A percentile compares a stretch with the other conserved stretches of the same genome.
Evolutionary conservation across 2,329 filamentous ascomycete species (phyloP).

Genomic region (Trichoderma brevicompactum): DNA sequence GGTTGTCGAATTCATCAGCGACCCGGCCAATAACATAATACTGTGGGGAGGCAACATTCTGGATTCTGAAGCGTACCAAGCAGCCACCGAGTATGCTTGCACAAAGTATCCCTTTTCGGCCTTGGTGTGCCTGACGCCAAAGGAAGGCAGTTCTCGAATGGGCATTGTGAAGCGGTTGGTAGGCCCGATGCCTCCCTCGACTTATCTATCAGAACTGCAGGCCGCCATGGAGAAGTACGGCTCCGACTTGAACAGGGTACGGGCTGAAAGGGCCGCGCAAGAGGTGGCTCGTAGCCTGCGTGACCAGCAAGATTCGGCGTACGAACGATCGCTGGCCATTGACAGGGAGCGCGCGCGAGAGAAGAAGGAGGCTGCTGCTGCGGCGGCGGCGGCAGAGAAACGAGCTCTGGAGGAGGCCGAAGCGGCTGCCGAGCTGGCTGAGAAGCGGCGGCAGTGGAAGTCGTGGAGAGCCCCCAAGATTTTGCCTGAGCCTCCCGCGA

Average conservation of each 20-base stretch:
- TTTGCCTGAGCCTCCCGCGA: conserved; percentile 66
- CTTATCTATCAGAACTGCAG: conserved; percentile 77
- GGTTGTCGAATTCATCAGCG: conserved; percentile 73
- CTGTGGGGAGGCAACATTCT: conserved; percentile 93
- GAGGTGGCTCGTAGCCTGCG: conserved; percentile 79
- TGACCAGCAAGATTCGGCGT: conserved; percentile 90
- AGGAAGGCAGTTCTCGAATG: conserved; percentile 84
- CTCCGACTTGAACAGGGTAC: conserved; percentile 73
- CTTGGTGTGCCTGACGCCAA: conserved; percentile 84
- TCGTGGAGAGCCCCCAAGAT: conserved; percentile 75
- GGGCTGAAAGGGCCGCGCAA: conserved; percentile 78
- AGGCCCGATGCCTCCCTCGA: conserved; percentile 69
- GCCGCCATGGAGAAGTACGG: conserved; percentile 74
- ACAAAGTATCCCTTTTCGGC: conserved; percentile 93
- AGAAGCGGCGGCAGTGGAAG: conserved; percentile 69
- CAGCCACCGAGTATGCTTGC: conserved; percentile 82
- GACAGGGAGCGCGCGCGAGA: conserved; percentile 84
- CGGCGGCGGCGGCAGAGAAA: conserved; percentile 69
- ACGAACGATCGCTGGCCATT: conserved; percentile 85
- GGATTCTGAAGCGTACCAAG: conserved; percentile 93
- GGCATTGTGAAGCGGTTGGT: conserved; percentile 80
- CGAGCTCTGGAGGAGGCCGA: conserved; percentile 63
- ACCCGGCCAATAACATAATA: conserved; percentile 77
- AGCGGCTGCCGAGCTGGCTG: conserved; percentile 57
- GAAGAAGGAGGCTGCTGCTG: conserved; percentile 74